phyloP scores from a whole-genome alignment of 306 rosid genomes.

The Trichosanthes truncata region DNA sequence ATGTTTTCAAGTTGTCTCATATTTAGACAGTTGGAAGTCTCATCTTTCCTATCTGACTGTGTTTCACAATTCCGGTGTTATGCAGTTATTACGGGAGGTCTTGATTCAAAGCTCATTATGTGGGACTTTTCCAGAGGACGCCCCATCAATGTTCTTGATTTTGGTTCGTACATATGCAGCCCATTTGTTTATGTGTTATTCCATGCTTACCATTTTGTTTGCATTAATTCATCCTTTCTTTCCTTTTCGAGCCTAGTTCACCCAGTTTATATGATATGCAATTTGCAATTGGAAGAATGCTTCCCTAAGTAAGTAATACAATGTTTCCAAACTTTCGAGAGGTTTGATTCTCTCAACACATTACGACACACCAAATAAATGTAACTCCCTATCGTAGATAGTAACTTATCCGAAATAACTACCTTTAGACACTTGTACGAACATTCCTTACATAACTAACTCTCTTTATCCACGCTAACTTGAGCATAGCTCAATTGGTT shows the following conservation, averaged over 20 bases:
- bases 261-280: background rate
- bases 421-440: background rate
- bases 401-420: background rate
- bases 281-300: too few species aligned
- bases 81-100: conserved; percentile 88
- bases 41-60: background rate
- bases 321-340: too few species aligned
- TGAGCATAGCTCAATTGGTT: too few species aligned
- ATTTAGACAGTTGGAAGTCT: background rate
- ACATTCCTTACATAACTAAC: background rate
- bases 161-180: conserved; percentile 29
- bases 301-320: too few species aligned
- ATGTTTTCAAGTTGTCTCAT: background rate
- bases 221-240: background rate
- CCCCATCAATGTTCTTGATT: conserved; percentile 48
- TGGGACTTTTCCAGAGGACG: conserved; percentile 97
- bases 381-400: background rate
- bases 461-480: too few species aligned
- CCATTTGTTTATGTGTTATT: background rate
- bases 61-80: background rate
- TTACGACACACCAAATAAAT: too few species aligned
- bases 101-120: conserved; percentile 69
- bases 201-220: background rate
- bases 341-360: too few species aligned
- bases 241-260: background rate